phyloP scores from a whole-genome alignment of 306 rosid species.

The Arachis hypogaea region DNA sequence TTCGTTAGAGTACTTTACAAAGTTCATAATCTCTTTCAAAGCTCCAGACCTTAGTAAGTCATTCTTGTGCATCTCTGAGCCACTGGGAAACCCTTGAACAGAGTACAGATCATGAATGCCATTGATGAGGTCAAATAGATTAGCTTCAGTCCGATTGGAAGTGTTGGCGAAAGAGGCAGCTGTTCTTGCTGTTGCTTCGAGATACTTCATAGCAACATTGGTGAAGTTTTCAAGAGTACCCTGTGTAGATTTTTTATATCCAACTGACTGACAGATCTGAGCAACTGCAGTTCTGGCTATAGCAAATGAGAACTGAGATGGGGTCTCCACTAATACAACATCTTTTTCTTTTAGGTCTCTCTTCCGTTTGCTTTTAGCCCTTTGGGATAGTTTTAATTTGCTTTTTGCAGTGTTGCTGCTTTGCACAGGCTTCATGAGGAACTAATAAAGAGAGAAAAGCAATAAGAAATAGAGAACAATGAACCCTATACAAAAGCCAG shows the following conservation, averaged over 20 bases:
- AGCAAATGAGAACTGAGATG: constrained; percentile 60
- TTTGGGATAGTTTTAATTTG: constrained; percentile 26
- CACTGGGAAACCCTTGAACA: constrained; percentile 55
- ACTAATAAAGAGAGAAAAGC: not conserved
- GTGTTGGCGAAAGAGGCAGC: constrained; percentile 54
- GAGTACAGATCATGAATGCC: constrained; percentile 60
- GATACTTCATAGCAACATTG: constrained; percentile 52
- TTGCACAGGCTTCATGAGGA: constrained; percentile 41
- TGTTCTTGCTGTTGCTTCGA: constrained; percentile 49
- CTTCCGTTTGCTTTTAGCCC: constrained; percentile 41
- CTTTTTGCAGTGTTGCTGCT: constrained; percentile 20
- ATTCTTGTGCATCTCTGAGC: constrained; percentile 43
- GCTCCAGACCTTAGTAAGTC: constrained; percentile 51
- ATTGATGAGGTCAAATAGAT: constrained; percentile 66
- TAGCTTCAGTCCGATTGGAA: constrained; percentile 61
- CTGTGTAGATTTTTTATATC: constrained; percentile 48
- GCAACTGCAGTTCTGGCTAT: constrained; percentile 61
- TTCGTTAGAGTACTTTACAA: constrained; percentile 40
- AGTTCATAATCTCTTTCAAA: constrained; percentile 54
- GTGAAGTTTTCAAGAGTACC: constrained; percentile 67
- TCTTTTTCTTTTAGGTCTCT: constrained; percentile 17
- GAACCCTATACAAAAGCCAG: constrained; percentile 32
- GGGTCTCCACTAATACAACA: constrained; percentile 36
- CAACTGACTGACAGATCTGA: constrained; percentile 70
- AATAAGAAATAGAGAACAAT: constrained; percentile 18